These are phyloP conservation scores for Pelargonium myrrhifolium DNA, from an alignment of 441 rosid species.

Conservation along the genomic window DNA sequence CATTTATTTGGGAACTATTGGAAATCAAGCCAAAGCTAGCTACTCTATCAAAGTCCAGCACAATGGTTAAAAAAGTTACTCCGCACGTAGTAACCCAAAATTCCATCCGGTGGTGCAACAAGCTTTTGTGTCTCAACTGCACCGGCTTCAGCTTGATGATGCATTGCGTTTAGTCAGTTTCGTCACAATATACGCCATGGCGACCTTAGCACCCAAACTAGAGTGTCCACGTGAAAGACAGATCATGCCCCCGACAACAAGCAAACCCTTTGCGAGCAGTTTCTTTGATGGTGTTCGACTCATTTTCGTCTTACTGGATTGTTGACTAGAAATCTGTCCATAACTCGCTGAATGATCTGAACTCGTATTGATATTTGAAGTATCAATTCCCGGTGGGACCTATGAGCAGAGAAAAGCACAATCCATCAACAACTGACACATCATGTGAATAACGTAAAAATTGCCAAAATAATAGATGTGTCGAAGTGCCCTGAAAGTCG, in stretches of 20 bases:
- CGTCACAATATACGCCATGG: conserved; percentile 64
- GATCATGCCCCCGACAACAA: conserved; percentile 66
- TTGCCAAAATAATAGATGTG: neutral
- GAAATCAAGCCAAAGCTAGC: no score
- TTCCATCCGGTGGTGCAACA: neutral
- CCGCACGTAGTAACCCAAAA: no score
- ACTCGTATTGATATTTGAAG: conserved; percentile 4
- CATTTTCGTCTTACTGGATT: conserved; percentile 31
- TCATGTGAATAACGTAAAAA: neutral
- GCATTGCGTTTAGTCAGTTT: conserved; percentile 58
- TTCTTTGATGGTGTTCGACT: conserved; percentile 56
- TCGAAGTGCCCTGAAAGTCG: neutral
- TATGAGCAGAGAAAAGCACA: conserved; percentile 16
- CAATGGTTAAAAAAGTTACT: no score
- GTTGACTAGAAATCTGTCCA: conserved; percentile 18
- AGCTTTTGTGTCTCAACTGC: conserved; percentile 14
- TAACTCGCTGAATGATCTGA: conserved; percentile 16
- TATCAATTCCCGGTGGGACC: conserved; percentile 59
- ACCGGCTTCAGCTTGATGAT: conserved; percentile 33
- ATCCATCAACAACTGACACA: neutral
- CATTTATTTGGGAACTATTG: no score
- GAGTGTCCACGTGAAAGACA: conserved; percentile 72
- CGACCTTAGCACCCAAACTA: conserved; percentile 78
- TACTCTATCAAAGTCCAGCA: no score
- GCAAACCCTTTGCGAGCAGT: conserved; percentile 52